phyloP scores from a whole-genome alignment of 2,329 filamentous ascomycete species.

The Ophiognomonia clavigignenti-juglandacearum region DNA sequence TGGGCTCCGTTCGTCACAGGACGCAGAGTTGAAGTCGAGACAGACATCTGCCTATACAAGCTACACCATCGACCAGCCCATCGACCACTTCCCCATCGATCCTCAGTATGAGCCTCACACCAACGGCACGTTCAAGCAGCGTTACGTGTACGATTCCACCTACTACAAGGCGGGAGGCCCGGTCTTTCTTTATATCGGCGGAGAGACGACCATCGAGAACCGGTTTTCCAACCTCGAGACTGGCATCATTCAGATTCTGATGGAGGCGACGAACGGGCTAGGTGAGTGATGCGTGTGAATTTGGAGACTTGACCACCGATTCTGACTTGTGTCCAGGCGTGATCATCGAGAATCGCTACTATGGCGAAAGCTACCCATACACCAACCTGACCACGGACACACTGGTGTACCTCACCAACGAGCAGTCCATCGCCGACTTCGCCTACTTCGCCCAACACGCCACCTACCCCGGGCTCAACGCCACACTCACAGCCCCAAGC shows the following conservation, averaged over 20 bases:
- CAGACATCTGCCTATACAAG: slow-evolving; percentile 18
- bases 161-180: slow-evolving; percentile 51
- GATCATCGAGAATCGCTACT: slow-evolving; percentile 48
- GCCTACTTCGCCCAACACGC: slow-evolving; percentile 45
- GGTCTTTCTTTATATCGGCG: slow-evolving; percentile 28
- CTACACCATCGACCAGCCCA: slow-evolving; percentile 30
- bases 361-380: slow-evolving; percentile 44
- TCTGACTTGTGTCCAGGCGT: no score
- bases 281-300: no score
- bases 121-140: slow-evolving; percentile 47
- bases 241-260: slow-evolving; percentile 46
- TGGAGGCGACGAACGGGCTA: slow-evolving; percentile 47
- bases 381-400: slow-evolving; percentile 43
- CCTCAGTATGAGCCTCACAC: slow-evolving; percentile 34
- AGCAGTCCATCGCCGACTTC: slow-evolving; percentile 49
- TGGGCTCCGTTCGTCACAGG: neutral
- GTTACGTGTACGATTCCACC: slow-evolving; percentile 48
- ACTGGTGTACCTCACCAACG: slow-evolving; percentile 43
- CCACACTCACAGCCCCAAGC: slow-evolving; percentile 34
- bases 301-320: no score
- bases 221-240: slow-evolving; percentile 24
- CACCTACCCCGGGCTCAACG: slow-evolving; percentile 36
- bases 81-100: slow-evolving; percentile 41
- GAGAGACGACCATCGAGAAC: slow-evolving; percentile 26
- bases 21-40: neutral